Percentiles rank a stretch among this genome's conserved stretches.
phyloP scores from a whole-genome alignment of 495 filamentous ascomycete species.

The Rostrohypoxylon terebratum region DNA sequence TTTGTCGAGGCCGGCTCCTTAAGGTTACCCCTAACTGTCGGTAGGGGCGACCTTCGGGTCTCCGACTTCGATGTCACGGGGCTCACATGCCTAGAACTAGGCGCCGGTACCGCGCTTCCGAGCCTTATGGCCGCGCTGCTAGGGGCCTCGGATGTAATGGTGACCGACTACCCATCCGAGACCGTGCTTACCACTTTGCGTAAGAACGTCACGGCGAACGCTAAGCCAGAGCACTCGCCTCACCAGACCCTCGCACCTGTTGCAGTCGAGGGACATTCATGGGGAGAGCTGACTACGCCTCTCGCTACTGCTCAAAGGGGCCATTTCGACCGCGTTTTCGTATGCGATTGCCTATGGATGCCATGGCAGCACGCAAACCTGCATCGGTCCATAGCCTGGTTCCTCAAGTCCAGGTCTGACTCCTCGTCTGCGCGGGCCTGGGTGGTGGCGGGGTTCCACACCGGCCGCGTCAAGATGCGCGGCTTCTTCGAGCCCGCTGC shows the following conservation, averaged over 20 bases:
- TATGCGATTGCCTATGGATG: slow-evolving; percentile 92
- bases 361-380: slow-evolving; percentile 79
- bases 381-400: slow-evolving; percentile 73
- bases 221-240: slow-evolving; percentile 39
- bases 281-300: slow-evolving; percentile 71
- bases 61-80: slow-evolving; percentile 52
- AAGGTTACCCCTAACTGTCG: slow-evolving; percentile 26
- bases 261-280: slow-evolving; percentile 73
- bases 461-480: slow-evolving; percentile 76
- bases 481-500: slow-evolving; percentile 74
- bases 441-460: slow-evolving; percentile 85
- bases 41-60: slow-evolving; percentile 2
- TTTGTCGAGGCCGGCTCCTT: slow-evolving; percentile 66
- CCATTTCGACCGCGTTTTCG: slow-evolving; percentile 75
- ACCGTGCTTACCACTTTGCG: slow-evolving; percentile 70
- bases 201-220: slow-evolving; percentile 65
- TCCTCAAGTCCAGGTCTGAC: slow-evolving; percentile 61
- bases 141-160: slow-evolving; percentile 70
- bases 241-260: slow-evolving; percentile 43
- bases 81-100: slow-evolving; percentile 62
- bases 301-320: slow-evolving; percentile 65
- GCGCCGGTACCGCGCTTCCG: slow-evolving; percentile 78
- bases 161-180: slow-evolving; percentile 82
- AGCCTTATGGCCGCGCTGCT: slow-evolving; percentile 74
- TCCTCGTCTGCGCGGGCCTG: slow-evolving; percentile 64